Evolutionary conservation across 1,139 yeast species (phyloP).

Genomic region (Pneumocystis canis): DNA sequence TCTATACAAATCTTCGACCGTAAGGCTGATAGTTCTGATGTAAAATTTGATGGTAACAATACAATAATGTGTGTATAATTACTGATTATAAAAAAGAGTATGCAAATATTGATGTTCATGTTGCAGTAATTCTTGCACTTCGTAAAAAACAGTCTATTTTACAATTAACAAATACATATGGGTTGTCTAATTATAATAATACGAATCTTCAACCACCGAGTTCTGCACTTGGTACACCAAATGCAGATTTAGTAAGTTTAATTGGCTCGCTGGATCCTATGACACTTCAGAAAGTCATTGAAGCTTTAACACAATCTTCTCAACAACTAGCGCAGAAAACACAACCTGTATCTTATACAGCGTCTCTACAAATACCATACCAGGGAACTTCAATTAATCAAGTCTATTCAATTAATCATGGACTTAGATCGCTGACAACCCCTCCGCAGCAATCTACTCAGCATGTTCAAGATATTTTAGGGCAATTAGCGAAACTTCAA

Average conservation of each 20-base stretch:
- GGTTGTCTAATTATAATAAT: constrained; percentile 5
- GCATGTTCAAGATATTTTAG: constrained; percentile 3
- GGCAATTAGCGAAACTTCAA: background rate
- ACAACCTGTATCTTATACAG: background rate
- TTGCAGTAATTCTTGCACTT: constrained; percentile 40
- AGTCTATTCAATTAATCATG: background rate
- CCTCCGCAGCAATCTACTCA: constrained; percentile 15
- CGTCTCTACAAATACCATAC: constrained; percentile 1
- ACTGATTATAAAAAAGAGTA: constrained; percentile 30
- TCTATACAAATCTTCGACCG: constrained; percentile 63
- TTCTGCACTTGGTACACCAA: constrained; percentile 3
- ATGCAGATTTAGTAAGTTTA: constrained; percentile 17
- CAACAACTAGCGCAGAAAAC: background rate
- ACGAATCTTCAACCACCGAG: constrained; percentile 4
- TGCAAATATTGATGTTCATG: constrained; percentile 46
- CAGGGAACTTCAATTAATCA: background rate
- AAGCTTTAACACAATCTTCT: constrained; percentile 21
- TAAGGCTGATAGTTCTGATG: constrained; percentile 48
- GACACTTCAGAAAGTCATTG: constrained; percentile 21
- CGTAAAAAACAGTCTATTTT: constrained; percentile 18
- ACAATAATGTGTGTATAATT: background rate
- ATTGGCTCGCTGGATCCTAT: constrained; percentile 23
- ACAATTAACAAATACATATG: constrained; percentile 4
- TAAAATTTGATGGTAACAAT: constrained; percentile 43
- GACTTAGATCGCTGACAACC: background rate